Percentiles rank a stretch among this genome's conserved stretches.
Evolutionary conservation across 2,329 filamentous ascomycete species (phyloP).

Genomic region (Raffaelea albimanens): DNA sequence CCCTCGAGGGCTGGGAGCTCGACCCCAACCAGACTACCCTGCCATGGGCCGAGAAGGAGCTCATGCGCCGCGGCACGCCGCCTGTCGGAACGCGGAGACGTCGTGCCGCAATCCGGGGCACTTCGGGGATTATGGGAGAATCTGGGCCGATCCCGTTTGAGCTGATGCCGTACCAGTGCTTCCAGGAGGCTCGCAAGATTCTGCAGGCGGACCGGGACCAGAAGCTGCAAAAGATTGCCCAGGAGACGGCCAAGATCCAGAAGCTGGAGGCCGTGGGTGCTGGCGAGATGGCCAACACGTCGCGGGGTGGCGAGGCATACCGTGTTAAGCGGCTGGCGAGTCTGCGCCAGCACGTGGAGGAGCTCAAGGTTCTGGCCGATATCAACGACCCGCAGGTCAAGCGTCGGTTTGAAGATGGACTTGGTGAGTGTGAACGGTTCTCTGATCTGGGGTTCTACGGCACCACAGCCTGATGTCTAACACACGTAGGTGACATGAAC

Average conservation of each 20-base stretch:
- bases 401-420: constrained; percentile 84
- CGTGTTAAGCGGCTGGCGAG: constrained; percentile 60
- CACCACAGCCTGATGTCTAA: too few species aligned
- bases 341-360: constrained; percentile 63
- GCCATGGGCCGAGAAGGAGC: constrained; percentile 52
- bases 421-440: constrained; percentile 47
- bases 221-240: constrained; percentile 66
- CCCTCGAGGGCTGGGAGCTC: constrained; percentile 33
- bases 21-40: constrained; percentile 63
- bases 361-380: constrained; percentile 81
- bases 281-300: constrained; percentile 35
- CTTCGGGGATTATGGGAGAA: background rate
- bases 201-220: constrained; percentile 69
- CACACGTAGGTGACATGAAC: constrained; percentile 70
- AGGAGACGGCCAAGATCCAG: constrained; percentile 59
- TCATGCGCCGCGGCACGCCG: constrained; percentile 58
- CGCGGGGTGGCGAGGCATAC: constrained; percentile 52
- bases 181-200: constrained; percentile 87
- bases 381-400: constrained; percentile 94
- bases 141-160: constrained; percentile 70
- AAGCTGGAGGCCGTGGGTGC: constrained; percentile 44
- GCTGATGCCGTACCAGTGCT: constrained; percentile 92
- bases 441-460: too few species aligned
- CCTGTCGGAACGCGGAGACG: constrained; percentile 80
- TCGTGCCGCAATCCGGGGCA: constrained; percentile 56